Evolutionary conservation across 441 rosid species (phyloP), one percentile per base, ranked within the genome.

Genomic region (Francoa sonchifolia): DNA sequence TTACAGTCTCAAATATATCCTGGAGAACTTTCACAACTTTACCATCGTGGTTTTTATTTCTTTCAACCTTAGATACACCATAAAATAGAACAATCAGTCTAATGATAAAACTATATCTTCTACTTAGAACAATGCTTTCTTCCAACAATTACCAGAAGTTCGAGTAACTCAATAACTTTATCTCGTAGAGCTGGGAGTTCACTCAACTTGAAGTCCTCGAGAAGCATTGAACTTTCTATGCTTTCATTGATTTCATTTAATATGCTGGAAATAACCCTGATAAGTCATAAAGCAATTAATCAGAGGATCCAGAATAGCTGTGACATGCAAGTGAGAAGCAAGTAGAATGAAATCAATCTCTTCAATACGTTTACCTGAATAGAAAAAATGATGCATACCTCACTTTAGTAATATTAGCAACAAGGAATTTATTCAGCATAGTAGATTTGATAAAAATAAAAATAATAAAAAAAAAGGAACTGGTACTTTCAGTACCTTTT

Each of bases 1-100:
- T 80, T 39, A 86, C 79, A 16, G 86, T 67, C 67, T 92, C 96
- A 72, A 86, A 86, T 44, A 92, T 78, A 66, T 92, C 99, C 39
- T 92, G 99, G 44, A 92, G 95, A 68, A 71, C 73, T 61, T 67
- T 77, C 54, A 83, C 90, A 55, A 86, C 86, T 42, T 74, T 66
- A 40, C 39, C 59, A 39, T 50, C 63, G 29, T 72, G 73, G 35
- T 62, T 54, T 65, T 73, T 71, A 43, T 72, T 66, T 62, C 93
- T 85, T 59, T 74, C 82, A 42, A 68, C 69, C 89, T 77, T 58
- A 59, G 60, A 42, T 19, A 62, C 13, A 34, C 11, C 39, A 55
- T 19, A 18, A 8, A 45, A 21, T 2, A 58, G 33, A 39, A 60
- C n/a, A 47, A n/a, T 19, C 4, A 8, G 20, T 9, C 33, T 44